These are phyloP conservation scores for Fusarium sp. DNA, from an alignment of 2,329 filamentous ascomycete species.

Conservation along the genomic window DNA sequence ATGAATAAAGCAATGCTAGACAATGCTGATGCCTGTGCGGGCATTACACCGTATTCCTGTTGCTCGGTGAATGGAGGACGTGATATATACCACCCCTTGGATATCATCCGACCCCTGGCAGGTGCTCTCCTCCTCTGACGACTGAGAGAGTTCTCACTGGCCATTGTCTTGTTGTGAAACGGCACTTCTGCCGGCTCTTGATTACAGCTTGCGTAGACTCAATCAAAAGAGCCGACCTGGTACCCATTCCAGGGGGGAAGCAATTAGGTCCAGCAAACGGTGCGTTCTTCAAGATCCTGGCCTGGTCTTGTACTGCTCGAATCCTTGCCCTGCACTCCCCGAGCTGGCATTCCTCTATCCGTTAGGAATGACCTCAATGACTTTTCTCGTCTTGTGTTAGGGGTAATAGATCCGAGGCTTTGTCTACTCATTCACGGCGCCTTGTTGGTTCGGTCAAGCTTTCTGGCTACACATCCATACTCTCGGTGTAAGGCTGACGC, in stretches of 20 bases:
- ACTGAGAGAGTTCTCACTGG: slow-evolving; percentile 12
- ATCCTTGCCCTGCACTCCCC: background rate
- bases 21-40: slow-evolving; percentile 4
- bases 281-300: background rate
- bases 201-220: background rate
- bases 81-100: background rate
- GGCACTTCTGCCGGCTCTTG: background rate
- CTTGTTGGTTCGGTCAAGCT: background rate
- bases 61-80: background rate
- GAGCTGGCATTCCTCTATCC: background rate
- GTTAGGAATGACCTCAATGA: slow-evolving; percentile 21
- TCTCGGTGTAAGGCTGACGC: background rate
- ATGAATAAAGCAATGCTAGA: slow-evolving; percentile 15
- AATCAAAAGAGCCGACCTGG: background rate
- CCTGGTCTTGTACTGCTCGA: background rate
- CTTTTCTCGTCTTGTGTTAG: slow-evolving; percentile 2
- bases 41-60: background rate
- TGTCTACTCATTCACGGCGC: background rate
- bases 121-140: background rate
- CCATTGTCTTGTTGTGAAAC: background rate
- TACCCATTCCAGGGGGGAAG: background rate
- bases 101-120: background rate
- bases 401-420: background rate
- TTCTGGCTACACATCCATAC: background rate
- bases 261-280: background rate